Evolutionary conservation across 2,329 filamentous ascomycete species (phyloP), one percentile per base, ranked within the genome.

Genomic region (Fusarium anthophilum): DNA sequence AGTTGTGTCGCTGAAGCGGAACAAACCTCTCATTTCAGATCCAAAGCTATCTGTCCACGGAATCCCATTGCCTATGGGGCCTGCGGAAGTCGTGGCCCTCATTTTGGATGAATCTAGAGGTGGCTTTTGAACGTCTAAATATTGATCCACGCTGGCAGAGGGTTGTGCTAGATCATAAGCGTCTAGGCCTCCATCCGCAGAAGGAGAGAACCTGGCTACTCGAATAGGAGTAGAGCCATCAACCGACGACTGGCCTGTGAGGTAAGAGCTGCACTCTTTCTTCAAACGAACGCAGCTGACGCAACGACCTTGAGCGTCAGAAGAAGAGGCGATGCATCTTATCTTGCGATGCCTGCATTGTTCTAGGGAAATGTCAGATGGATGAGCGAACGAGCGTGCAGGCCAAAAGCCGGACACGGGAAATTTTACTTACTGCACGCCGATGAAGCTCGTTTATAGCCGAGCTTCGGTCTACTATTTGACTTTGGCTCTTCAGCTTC

Each of bases 271-370:
- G 22, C 60, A 63, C 8, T 63, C 53, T 35, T 63, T 63, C 18
- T 63, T 63, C 26, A 63, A 26, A 4, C 41, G 60, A 12, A 63
- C 41, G 17, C 60, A 63, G 28, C 30, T 63, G 11, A 38, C 22
- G 22, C 60, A 63, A 8, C 53, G 60, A 14, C 22, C 60, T 38
- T n/a, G 53, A 18, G 60, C 9, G 24, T 39, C 41, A 35, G 41
- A 38, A 17, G 53, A 4, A 18, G 60, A 63, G 9, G 60, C 53
- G 28, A 63, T 48, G 26, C 60, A 63, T 15, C 60, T 39, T 24
- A 59, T 63, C 9, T 63, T 63, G 8, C 60, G 41, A 39, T 47
- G 41, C 35, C 60, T 63, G 26, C 60, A 63, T 2, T 63, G 53
- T n/a, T 59, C 53, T 47, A 14, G 8, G 3, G 39, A 15, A 5